Conservation (phyloP, 208 protist species). For the Trichomonas vaginalis region DNA sequence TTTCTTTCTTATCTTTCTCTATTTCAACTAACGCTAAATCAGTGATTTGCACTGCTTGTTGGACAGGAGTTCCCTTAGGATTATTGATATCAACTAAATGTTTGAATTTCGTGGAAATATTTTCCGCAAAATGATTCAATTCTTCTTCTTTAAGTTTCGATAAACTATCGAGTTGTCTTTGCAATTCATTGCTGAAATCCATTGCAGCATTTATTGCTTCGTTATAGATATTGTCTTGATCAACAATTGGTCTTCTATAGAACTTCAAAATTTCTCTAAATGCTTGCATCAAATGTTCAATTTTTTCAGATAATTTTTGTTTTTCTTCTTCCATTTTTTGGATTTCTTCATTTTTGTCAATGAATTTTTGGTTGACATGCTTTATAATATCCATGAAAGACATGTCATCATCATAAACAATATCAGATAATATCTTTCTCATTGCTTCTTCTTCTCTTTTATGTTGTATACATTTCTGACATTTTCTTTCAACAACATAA, state of each 20-base stretch:
- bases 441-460: background rate
- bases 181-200: too few relatives aligned
- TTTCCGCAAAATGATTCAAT: too few relatives aligned
- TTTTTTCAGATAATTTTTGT: background rate
- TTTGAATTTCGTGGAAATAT: too few relatives aligned
- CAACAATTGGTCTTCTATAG: background rate
- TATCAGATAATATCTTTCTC: background rate
- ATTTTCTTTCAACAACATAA: conserved; percentile 6
- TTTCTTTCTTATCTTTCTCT: too few relatives aligned
- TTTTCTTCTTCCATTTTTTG: background rate
- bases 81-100: too few relatives aligned
- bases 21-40: too few relatives aligned
- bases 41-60: too few relatives aligned
- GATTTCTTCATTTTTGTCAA: background rate
- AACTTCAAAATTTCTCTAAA: background rate
- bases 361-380: background rate
- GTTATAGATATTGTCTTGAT: background rate
- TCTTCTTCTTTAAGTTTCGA: too few relatives aligned
- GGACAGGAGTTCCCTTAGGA: too few relatives aligned
- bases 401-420: background rate
- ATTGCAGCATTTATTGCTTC: background rate
- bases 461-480: background rate
- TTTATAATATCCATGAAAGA: background rate
- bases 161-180: too few relatives aligned
- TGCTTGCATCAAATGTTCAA: background rate